A percentile compares a stretch with the other conserved stretches of the same genome.
These are phyloP conservation scores for Rheum nobile DNA, from an alignment of 148 eudicot species.

Conservation along the genomic window DNA sequence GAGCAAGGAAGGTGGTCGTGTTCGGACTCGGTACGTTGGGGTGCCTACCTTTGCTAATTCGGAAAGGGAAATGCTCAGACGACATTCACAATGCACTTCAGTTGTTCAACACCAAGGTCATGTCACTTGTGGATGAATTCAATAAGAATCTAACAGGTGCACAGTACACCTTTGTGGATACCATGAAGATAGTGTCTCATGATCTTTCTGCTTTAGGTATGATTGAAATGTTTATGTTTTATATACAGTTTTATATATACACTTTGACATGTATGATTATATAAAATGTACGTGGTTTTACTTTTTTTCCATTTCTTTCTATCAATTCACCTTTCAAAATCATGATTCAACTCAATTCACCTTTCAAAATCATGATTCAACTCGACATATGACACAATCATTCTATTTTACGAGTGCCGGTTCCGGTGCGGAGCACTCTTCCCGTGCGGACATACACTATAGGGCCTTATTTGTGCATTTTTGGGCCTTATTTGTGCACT, in stretches of 20 bases:
- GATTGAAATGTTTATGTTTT: not conserved
- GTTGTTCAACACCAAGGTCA: constrained; percentile 19
- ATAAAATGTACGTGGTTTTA: too few relatives aligned
- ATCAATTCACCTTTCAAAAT: too few relatives aligned
- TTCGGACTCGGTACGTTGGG: constrained; percentile 26
- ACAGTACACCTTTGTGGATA: constrained; percentile 18
- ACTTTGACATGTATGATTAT: not conserved
- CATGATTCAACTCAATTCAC: too few relatives aligned
- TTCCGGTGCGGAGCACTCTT: too few relatives aligned
- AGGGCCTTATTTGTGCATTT: too few relatives aligned
- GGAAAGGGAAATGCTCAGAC: constrained; percentile 13
- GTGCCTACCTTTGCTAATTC: constrained; percentile 20
- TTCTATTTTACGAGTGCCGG: too few relatives aligned
- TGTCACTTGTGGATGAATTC: constrained; percentile 17
- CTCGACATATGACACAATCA: too few relatives aligned
- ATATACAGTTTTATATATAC: too few relatives aligned
- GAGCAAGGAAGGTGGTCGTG: constrained; percentile 32
- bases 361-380: too few relatives aligned
- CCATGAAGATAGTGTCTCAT: constrained; percentile 8
- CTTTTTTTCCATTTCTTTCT: too few relatives aligned
- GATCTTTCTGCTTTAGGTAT: constrained; percentile 11
- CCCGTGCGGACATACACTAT: too few relatives aligned
- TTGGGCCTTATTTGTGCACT: too few relatives aligned
- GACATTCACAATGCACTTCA: constrained; percentile 11
- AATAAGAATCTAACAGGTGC: constrained; percentile 17